Percentiles rank a stretch among this genome's conserved stretches.
phyloP scores from a whole-genome alignment of 352 stramenopile species.

The Saprolegnia parasitica region DNA sequence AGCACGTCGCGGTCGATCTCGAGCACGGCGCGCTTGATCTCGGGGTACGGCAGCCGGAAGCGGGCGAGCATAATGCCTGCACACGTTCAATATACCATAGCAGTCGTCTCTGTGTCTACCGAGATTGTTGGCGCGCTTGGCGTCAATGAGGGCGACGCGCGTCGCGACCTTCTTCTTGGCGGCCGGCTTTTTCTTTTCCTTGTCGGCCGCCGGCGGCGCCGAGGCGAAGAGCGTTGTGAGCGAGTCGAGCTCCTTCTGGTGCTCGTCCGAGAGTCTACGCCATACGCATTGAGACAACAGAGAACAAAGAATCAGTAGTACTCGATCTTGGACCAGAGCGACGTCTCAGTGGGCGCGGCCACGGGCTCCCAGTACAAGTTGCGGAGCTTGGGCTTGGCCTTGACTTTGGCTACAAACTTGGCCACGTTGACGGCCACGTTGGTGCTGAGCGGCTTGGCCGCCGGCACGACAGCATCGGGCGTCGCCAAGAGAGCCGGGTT shows the following conservation, averaged over 20 bases:
- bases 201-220: conserved; percentile 33
- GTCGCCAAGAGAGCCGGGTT: conserved; percentile 87
- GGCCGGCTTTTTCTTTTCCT: conserved; percentile 40
- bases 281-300: conserved; percentile 9
- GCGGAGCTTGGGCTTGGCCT: conserved; percentile 70
- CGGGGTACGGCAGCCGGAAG: conserved; percentile 75
- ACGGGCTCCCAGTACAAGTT: conserved; percentile 83
- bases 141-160: conserved; percentile 72
- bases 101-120: conserved; percentile 28
- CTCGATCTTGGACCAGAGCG: conserved; percentile 34
- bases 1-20: conserved; percentile 72
- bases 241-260: conserved; percentile 47
- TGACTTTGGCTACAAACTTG: conserved; percentile 24
- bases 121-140: conserved; percentile 83
- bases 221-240: conserved; percentile 70
- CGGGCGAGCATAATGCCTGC: conserved; percentile 70
- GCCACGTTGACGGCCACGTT: neutral
- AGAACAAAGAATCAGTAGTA: conserved; percentile 35
- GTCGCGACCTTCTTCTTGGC: conserved; percentile 60
- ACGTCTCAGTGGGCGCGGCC: conserved; percentile 37
- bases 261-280: neutral
- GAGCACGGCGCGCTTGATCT: conserved; percentile 71
- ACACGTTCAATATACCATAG: neutral
- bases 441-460: conserved; percentile 19
- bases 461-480: conserved; percentile 61